Conservation (phyloP, 768 basidiomycete genomes). For the Phylloporus scabripes region DNA sequence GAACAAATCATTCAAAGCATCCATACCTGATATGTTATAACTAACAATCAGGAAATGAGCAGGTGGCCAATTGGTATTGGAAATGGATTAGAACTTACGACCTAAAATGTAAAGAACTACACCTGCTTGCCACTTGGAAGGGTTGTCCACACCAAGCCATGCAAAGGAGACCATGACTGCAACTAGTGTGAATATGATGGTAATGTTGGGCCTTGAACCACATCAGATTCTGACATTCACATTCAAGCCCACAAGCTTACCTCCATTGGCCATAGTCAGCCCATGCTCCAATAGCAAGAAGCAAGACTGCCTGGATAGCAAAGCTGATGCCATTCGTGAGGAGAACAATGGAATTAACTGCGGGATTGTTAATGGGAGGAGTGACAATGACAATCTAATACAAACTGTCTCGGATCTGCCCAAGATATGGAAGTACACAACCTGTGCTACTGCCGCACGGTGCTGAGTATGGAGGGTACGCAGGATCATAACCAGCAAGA, state of each 20-base stretch:
- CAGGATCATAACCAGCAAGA: slow-evolving; percentile 67
- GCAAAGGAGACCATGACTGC: slow-evolving; percentile 67
- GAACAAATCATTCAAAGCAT: neutral
- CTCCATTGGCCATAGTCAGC: slow-evolving; percentile 82
- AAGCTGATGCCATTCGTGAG: slow-evolving; percentile 78
- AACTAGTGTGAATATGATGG: slow-evolving; percentile 64
- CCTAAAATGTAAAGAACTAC: slow-evolving; percentile 60
- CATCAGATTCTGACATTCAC: neutral
- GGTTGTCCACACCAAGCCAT: slow-evolving; percentile 69
- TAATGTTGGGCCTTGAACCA: slow-evolving; percentile 59
- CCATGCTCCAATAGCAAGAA: slow-evolving; percentile 69
- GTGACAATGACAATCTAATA: neutral
- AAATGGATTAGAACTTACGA: slow-evolving; percentile 35
- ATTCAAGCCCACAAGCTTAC: slow-evolving; percentile 25
- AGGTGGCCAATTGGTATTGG: neutral
- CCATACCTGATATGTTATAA: slow-evolving; percentile 65
- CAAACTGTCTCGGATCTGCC: slow-evolving; percentile 54
- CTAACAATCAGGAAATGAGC: slow-evolving; percentile 25
- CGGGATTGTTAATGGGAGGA: neutral
- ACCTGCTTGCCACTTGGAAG: slow-evolving; percentile 58
- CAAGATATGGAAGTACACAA: slow-evolving; percentile 65
- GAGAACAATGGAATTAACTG: slow-evolving; percentile 74
- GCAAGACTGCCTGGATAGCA: slow-evolving; percentile 63
- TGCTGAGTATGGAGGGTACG: slow-evolving; percentile 46
- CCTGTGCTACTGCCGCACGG: slow-evolving; percentile 45